Percentiles rank a stretch among this genome's conserved stretches.
Evolutionary conservation across 768 basidiomycete genomes (phyloP).

Genomic region (Pluteus cervinus): DNA sequence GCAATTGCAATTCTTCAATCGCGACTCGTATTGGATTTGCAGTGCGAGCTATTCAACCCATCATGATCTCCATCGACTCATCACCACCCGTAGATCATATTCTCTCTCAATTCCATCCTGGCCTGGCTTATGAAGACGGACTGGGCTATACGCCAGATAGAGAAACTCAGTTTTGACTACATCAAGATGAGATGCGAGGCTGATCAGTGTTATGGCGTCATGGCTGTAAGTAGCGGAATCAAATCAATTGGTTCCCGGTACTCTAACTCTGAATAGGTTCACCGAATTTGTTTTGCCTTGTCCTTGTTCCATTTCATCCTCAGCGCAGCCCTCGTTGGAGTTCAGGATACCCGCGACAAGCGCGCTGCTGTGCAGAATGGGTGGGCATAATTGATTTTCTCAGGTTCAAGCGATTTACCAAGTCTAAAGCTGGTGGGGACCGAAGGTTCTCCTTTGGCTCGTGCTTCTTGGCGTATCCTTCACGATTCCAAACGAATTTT

Average conservation of each 20-base stretch:
- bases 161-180: constrained; percentile 93
- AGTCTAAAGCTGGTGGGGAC: constrained; percentile 89
- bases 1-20: constrained; percentile 98
- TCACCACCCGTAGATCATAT: constrained; percentile 65
- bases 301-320: constrained; percentile 83
- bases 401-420: constrained; percentile 1
- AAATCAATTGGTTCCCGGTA: neutral
- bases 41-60: constrained; percentile 26
- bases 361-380: constrained; percentile 97
- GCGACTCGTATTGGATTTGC: constrained; percentile 96
- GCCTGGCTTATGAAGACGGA: constrained; percentile 97
- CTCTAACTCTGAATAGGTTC: constrained; percentile 46
- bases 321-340: constrained; percentile 73
- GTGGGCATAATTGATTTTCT: constrained; percentile 41
- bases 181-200: constrained; percentile 96
- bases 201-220: constrained; percentile 92
- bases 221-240: constrained; percentile 67
- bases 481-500: constrained; percentile 95
- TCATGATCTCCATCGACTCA: neutral
- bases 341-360: constrained; percentile 86
- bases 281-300: constrained; percentile 95
- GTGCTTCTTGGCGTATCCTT: constrained; percentile 77
- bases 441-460: constrained; percentile 88
- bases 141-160: constrained; percentile 77
- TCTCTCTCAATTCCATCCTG: constrained; percentile 89